Conservation (phyloP, 371 early-diverging fungal genomes). For the Blyttiomyces sp. region DNA sequence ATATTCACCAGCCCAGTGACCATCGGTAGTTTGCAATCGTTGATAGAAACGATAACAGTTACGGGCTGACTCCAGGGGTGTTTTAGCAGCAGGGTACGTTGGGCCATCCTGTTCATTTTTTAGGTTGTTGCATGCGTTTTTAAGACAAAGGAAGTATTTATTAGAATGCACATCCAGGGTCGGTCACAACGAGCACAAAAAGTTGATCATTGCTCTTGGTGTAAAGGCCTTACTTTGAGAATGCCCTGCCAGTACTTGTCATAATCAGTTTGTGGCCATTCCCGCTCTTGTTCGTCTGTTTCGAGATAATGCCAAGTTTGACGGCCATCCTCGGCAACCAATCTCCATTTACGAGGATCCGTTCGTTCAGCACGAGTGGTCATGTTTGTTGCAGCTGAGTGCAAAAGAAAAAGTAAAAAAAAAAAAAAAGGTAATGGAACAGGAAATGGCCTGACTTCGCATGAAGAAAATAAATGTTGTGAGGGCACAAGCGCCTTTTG, state of each 20-base stretch:
- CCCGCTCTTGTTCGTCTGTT: conserved; percentile 51
- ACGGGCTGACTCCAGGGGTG: conserved; percentile 75
- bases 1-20: conserved; percentile 94
- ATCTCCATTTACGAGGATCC: conserved; percentile 74
- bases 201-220: too few relatives aligned
- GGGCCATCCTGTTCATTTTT: conserved; percentile 36
- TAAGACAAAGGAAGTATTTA: background rate
- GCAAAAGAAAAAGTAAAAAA: too few relatives aligned
- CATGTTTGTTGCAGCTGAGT: too few relatives aligned
- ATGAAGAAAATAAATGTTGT: too few relatives aligned
- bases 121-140: background rate
- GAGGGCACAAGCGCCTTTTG: too few relatives aligned
- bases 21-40: conserved; percentile 87
- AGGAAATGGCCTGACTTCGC: too few relatives aligned
- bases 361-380: too few relatives aligned
- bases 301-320: conserved; percentile 91
- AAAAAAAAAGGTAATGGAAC: too few relatives aligned
- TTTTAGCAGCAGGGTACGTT: conserved; percentile 49
- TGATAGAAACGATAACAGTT: conserved; percentile 87
- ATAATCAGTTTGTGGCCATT: conserved; percentile 72
- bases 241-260: conserved; percentile 90
- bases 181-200: too few relatives aligned
- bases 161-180: too few relatives aligned
- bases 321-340: conserved; percentile 75
- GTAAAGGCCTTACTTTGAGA: conserved; percentile 18